phyloP scores from a whole-genome alignment of 2,329 filamentous ascomycete genomes.

The Diplodia mutila region DNA sequence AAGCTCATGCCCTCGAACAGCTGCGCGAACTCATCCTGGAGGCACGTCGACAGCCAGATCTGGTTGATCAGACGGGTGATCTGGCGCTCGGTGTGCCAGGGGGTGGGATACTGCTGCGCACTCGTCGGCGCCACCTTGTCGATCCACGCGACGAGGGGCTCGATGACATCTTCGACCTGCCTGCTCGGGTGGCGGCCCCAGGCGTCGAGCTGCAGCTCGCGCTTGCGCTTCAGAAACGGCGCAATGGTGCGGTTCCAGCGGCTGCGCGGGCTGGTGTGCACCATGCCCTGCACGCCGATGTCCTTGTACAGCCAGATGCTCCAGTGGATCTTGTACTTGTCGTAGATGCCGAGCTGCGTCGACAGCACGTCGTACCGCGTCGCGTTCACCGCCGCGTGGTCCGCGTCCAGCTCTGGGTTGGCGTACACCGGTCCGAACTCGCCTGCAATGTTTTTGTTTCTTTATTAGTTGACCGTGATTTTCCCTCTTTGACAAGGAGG shows the following conservation, averaged over 20 bases:
- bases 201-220: slow-evolving; percentile 56
- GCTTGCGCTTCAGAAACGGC: slow-evolving; percentile 61
- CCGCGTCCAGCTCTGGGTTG: slow-evolving; percentile 42
- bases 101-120: slow-evolving; percentile 36
- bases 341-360: slow-evolving; percentile 57
- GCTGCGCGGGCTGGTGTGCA: slow-evolving; percentile 29
- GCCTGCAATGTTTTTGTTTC: slow-evolving; percentile 45
- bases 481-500: slow-evolving; percentile 11
- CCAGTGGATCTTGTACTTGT: slow-evolving; percentile 58
- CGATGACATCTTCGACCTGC: slow-evolving; percentile 50
- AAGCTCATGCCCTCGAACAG: slow-evolving; percentile 57
- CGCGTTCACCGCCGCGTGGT: slow-evolving; percentile 45
- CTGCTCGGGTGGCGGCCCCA: slow-evolving; percentile 53
- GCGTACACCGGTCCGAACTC: slow-evolving; percentile 55
- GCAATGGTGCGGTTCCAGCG: slow-evolving; percentile 54
- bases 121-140: slow-evolving; percentile 33
- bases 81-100: slow-evolving; percentile 39
- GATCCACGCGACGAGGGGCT: slow-evolving; percentile 43
- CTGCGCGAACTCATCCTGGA: slow-evolving; percentile 59
- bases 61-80: slow-evolving; percentile 49
- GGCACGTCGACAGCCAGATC: slow-evolving; percentile 55
- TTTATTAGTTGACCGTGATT: slow-evolving; percentile 57
- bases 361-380: slow-evolving; percentile 49
- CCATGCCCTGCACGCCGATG: slow-evolving; percentile 41
- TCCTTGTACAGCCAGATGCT: slow-evolving; percentile 52